A percentile compares a stretch with the other conserved stretches of the same genome.
phyloP scores from a whole-genome alignment of 2,329 filamentous ascomycete genomes.

The Emmonsia crescens region DNA sequence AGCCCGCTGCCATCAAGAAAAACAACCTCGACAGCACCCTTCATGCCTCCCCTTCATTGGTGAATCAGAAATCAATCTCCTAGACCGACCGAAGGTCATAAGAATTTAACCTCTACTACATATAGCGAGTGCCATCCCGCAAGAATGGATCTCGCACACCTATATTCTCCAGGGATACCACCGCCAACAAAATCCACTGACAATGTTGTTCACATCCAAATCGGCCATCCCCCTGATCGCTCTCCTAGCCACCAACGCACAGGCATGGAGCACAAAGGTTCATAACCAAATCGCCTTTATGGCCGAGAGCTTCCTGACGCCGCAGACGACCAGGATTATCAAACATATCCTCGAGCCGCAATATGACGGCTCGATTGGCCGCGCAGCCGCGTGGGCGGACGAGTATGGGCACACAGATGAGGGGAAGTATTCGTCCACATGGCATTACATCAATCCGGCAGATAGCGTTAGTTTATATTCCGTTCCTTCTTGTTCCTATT shows the following conservation, averaged over 20 bases:
- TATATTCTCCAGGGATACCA: too few relatives aligned
- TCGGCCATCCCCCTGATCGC: neutral
- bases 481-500: neutral
- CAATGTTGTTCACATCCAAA: neutral
- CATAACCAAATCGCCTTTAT: constrained; percentile 7
- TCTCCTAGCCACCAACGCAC: neutral
- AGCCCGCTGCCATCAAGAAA: neutral
- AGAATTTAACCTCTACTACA: neutral
- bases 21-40: neutral
- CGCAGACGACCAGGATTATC: neutral
- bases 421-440: constrained; percentile 2
- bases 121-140: neutral
- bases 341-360: constrained; percentile 4
- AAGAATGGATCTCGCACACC: neutral
- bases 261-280: constrained; percentile 5
- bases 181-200: neutral
- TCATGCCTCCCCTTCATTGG: neutral
- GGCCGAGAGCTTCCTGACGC: constrained; percentile 4
- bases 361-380: constrained; percentile 6
- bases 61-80: neutral
- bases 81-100: neutral
- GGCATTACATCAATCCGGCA: constrained; percentile 6
- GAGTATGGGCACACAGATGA: constrained; percentile 2
- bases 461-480: constrained; percentile 2
- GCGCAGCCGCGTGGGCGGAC: constrained; percentile 5